Percentiles rank a stretch among this genome's conserved stretches.
These are phyloP conservation scores for Phytopythium boreale DNA, from an alignment of 352 stramenopile genomes.

Conservation along the genomic window DNA sequence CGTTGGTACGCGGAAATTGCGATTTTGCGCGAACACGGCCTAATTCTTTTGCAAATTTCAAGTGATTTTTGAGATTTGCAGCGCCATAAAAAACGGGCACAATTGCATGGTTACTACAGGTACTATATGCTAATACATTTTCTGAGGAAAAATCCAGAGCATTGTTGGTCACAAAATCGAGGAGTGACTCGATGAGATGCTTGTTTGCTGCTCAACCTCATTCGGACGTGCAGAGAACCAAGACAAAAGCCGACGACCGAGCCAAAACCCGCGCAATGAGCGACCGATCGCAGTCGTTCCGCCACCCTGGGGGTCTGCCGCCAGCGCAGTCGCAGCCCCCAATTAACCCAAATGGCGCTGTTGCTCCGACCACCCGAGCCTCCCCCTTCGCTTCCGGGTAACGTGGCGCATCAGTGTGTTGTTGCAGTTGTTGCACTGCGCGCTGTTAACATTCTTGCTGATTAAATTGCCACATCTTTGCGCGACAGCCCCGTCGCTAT, in stretches of 20 bases:
- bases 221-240: background rate
- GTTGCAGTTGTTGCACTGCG: background rate
- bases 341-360: background rate
- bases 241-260: background rate
- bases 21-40: too few relatives aligned
- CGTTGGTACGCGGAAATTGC: too few relatives aligned
- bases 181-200: background rate
- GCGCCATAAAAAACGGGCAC: too few relatives aligned
- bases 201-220: too few relatives aligned
- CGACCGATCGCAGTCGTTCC: conserved; percentile 7
- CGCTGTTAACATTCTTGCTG: background rate
- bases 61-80: too few relatives aligned
- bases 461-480: background rate
- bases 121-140: too few relatives aligned
- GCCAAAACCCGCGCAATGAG: background rate
- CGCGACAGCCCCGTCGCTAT: conserved; percentile 29
- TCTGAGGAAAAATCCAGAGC: too few relatives aligned
- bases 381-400: conserved; percentile 12
- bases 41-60: too few relatives aligned
- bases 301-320: background rate
- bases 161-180: too few relatives aligned
- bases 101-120: too few relatives aligned
- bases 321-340: background rate
- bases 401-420: background rate
- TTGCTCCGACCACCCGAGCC: background rate